A percentile compares a stretch with the other conserved stretches of the same genome.
Conservation (phyloP, 495 filamentous ascomycete genomes). For the Penicillium nucicola region DNA sequence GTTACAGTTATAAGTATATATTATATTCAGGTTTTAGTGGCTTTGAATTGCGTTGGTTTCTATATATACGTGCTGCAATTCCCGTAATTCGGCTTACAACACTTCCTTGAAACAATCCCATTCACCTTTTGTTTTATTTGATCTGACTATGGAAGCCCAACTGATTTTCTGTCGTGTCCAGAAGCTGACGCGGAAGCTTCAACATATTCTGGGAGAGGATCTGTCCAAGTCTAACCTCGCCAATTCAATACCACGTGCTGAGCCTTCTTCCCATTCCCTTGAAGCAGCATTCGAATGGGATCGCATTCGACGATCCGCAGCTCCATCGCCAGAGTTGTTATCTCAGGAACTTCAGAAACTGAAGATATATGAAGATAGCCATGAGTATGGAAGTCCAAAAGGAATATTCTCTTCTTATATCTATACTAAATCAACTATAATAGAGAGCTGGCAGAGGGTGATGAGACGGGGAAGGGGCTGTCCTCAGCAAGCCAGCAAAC, state of each 20-base stretch:
- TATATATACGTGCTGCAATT: not conserved
- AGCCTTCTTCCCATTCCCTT: not conserved
- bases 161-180: not conserved
- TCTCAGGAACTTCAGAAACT: not conserved
- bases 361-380: not conserved
- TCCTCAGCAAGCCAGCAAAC: no score
- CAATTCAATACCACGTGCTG: not conserved
- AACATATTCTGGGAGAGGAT: not conserved
- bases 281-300: not conserved
- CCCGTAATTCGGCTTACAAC: not conserved
- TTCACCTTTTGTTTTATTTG: not conserved
- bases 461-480: no score
- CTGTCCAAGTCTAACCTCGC: not conserved
- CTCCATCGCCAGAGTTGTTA: not conserved
- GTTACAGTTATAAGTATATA: not conserved
- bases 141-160: not conserved
- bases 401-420: not conserved
- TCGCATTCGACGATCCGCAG: not conserved
- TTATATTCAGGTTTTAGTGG: not conserved
- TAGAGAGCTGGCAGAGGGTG: no score
- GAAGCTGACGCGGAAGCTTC: not conserved
- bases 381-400: not conserved
- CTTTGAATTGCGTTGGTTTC: not conserved
- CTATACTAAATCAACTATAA: not conserved
- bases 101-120: not conserved